These are phyloP conservation scores for Trichoderma erinaceum DNA, from an alignment of 495 filamentous ascomycete species.

Conservation along the genomic window DNA sequence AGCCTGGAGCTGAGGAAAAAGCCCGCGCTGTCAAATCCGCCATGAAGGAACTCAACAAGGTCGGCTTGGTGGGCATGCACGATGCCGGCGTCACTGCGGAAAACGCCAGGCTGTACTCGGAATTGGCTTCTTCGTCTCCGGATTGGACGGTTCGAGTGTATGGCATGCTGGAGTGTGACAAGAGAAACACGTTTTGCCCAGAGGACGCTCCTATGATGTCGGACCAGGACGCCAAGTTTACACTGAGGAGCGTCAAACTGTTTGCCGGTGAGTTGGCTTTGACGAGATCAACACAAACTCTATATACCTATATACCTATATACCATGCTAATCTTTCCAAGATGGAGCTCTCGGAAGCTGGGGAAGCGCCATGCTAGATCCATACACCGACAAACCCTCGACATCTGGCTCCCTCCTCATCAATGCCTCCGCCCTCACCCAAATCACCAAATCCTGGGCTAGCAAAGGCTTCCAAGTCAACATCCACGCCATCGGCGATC, in stretches of 20 bases:
- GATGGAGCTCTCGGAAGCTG: conserved; percentile 60
- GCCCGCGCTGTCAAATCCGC: conserved; percentile 45
- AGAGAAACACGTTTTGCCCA: conserved; percentile 55
- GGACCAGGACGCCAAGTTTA: conserved; percentile 38
- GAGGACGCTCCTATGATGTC: conserved; percentile 34
- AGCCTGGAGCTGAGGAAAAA: conserved; percentile 43
- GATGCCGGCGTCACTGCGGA: conserved; percentile 52
- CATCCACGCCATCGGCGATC: conserved; percentile 61
- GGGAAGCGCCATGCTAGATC: conserved; percentile 57
- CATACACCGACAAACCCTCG: conserved; percentile 52
- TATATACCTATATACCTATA: neutral
- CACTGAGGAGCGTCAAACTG: conserved; percentile 51
- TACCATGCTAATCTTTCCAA: conserved; percentile 21
- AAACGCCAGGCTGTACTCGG: conserved; percentile 46
- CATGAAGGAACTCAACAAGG: conserved; percentile 50
- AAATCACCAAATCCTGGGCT: conserved; percentile 45
- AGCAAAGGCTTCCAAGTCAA: conserved; percentile 49
- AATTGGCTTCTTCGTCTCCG: conserved; percentile 29
- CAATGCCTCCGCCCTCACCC: conserved; percentile 45
- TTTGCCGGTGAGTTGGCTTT: conserved; percentile 43
- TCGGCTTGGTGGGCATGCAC: conserved; percentile 56
- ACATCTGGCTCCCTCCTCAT: conserved; percentile 54
- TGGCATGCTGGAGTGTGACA: conserved; percentile 57
- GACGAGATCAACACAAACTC: neutral
- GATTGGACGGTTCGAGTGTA: conserved; percentile 53